Percentiles rank a stretch among this genome's conserved stretches.
Evolutionary conservation across 2,329 filamentous ascomycete genomes (phyloP).

Genomic region (Huntiella decipiens): DNA sequence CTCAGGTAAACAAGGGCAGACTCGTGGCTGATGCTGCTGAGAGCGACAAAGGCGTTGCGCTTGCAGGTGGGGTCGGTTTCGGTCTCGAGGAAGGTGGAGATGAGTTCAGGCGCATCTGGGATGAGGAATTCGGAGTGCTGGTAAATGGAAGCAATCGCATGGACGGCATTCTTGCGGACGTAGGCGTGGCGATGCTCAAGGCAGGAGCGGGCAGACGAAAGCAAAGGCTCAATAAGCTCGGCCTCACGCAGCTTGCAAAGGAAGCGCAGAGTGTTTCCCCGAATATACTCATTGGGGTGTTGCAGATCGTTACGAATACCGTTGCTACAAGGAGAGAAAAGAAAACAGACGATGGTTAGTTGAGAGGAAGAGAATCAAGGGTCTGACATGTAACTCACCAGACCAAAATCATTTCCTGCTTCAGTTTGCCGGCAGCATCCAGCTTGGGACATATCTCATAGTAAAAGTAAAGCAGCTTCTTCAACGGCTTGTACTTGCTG

Average conservation of each 20-base stretch:
- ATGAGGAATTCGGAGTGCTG: constrained; percentile 81
- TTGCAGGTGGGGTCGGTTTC: constrained; percentile 95
- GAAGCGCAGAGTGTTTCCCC: constrained; percentile 95
- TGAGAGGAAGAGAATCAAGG: neutral
- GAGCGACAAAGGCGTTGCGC: constrained; percentile 86
- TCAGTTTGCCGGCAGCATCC: constrained; percentile 79
- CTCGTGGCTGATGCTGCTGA: constrained; percentile 81
- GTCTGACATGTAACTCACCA: constrained; percentile 39
- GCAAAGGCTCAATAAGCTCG: constrained; percentile 86
- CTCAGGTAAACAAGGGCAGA: constrained; percentile 78
- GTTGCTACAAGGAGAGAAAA: constrained; percentile 42
- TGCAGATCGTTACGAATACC: constrained; percentile 95
- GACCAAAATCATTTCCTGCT: constrained; percentile 98
- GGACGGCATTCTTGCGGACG: constrained; percentile 94
- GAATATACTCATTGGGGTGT: constrained; percentile 94
- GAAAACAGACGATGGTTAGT: neutral
- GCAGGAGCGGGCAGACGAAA: constrained; percentile 80
- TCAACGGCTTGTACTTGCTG: constrained; percentile 85
- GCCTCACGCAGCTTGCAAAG: constrained; percentile 89
- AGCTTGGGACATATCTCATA: constrained; percentile 98
- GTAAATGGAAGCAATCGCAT: constrained; percentile 82
- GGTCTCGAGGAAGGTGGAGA: constrained; percentile 70
- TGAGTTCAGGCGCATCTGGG: constrained; percentile 83
- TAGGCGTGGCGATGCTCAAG: constrained; percentile 94
- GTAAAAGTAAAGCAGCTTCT: constrained; percentile 98